These are phyloP conservation scores for Metroxylon sagu DNA, from an alignment of 176 grass and related monocot genomes.

Conservation along the genomic window DNA sequence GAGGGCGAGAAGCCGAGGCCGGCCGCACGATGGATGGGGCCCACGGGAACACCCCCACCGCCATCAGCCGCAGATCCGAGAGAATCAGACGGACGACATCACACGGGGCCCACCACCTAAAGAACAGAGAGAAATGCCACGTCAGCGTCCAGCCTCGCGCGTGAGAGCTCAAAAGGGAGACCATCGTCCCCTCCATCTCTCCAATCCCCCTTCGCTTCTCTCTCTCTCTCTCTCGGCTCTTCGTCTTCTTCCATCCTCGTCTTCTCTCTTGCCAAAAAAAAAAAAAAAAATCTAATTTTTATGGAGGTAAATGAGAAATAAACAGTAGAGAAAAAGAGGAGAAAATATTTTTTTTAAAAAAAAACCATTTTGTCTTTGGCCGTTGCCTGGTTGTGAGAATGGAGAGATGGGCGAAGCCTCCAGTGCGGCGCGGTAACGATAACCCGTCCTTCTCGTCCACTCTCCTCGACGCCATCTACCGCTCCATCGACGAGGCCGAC, in stretches of 20 bases:
- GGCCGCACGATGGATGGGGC: neutral
- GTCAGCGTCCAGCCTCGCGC: conserved; percentile 9
- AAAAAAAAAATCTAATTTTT: no score
- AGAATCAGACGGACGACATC: neutral
- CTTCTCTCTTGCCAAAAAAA: no score
- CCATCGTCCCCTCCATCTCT: conserved; percentile 1
- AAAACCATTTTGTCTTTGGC: no score
- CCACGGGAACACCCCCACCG: neutral
- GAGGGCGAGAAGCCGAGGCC: neutral
- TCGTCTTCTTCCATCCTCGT: neutral
- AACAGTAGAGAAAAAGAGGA: no score
- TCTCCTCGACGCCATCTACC: conserved; percentile 87
- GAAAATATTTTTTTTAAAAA: no score
- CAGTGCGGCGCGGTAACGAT: conserved; percentile 27
- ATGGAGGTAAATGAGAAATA: no score
- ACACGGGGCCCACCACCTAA: neutral
- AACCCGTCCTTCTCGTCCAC: conserved; percentile 97
- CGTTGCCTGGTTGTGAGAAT: conserved; percentile 19
- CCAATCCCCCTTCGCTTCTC: neutral
- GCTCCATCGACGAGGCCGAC: conserved; percentile 79
- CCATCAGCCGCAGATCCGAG: no score
- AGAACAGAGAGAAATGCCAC: neutral
- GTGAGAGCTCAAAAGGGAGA: conserved; percentile 12
- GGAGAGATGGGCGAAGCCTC: conserved; percentile 38
- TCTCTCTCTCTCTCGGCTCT: neutral